Evolutionary conservation across 2,329 filamentous ascomycete genomes (phyloP), one percentile per base, ranked within the genome.

Genomic region (Coniella lustricola): DNA sequence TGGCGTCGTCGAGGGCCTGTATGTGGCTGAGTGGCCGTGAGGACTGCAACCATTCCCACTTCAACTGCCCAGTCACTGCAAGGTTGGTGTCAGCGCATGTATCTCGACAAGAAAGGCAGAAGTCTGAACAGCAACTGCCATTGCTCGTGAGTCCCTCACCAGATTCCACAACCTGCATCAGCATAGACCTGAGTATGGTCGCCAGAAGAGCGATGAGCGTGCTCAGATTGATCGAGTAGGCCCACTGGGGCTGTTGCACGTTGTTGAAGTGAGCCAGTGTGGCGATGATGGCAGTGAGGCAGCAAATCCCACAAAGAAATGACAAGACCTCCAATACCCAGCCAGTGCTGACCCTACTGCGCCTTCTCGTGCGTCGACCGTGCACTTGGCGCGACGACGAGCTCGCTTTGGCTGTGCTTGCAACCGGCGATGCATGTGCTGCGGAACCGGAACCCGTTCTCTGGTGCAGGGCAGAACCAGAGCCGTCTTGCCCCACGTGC

Each of bases 41-140:
- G 3, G 42, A 37, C n/a, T 31, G 9, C 3, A 36, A 44, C 42
- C 42, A 44, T 18, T n/a, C n/a, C 42, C 42, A 44, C 18, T 44
- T 44, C 7, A 36, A 33, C 20, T 36, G 42, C 4, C 42, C 42
- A 13, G 37, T 35, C 17, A 14, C 32, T 44, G 18, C 12, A n/a
- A n/a, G n/a, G n/a, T n/a, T n/a, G n/a, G n/a, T n/a, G n/a, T n/a
- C n/a, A n/a, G n/a, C n/a, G n/a, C n/a, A n/a, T n/a, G n/a, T n/a
- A n/a, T n/a, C n/a, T n/a, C n/a, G n/a, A n/a, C n/a, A n/a, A n/a
- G n/a, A n/a, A n/a, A n/a, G n/a, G n/a, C 2, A 10, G 10, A 36
- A 25, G n/a, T 16, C 20, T 37, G 33, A 25, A 8, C 33, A n/a
- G 14, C 16, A 41, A 10, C 12, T 3, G 10, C 3, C 14, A 2